Evolutionary conservation across 2,329 filamentous ascomycete species (phyloP), one percentile per base, ranked within the genome.

Genomic region (Colletotrichum sp.): DNA sequence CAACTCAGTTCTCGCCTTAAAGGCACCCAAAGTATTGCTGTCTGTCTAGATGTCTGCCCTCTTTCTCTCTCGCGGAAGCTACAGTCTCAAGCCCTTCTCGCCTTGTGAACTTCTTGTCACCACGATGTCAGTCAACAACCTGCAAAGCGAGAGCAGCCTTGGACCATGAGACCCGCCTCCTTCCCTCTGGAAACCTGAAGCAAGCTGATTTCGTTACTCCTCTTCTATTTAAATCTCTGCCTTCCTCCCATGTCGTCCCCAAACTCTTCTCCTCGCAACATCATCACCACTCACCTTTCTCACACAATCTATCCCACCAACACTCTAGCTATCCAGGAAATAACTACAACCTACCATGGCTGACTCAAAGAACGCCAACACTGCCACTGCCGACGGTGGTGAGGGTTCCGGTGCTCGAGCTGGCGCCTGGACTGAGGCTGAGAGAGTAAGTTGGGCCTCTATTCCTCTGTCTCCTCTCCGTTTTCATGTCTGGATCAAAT

Each of bases 351-450:
- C 59, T 64, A 71, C 34, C 12, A 85, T 84, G 80, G 79, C 79
- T 32, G 80, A 79, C 52, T 71, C 77, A 3, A 76, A 80, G 25
- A 39, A 32, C 11, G 15, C 12, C 15, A 64, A 32, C 8, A n/a
- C 55, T n/a, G 30, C 64, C 9, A 52, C 72, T n/a, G 59, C 75
- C 30, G 13, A 78, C 39, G 48, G 74, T n/a, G 76, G 79, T 2
- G 83, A 84, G 55, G 61, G 52, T 8, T 36, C 73, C 28, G 32
- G 52, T 8, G 39, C 28, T 39, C 73, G 70, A 11, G 44, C 60
- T 3, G 57, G 74, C 4, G 78, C 82, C 1, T 86, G 85, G 85
- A 86, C 83, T 2, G 84, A 85, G 1, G 81, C 83, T 5, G 84
- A 83, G 30, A 85, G 85, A 75, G 84, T 82, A 80, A 74, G 74